Conservation (phyloP, 345 rosid species). For the Eucalyptus microcorys region DNA sequence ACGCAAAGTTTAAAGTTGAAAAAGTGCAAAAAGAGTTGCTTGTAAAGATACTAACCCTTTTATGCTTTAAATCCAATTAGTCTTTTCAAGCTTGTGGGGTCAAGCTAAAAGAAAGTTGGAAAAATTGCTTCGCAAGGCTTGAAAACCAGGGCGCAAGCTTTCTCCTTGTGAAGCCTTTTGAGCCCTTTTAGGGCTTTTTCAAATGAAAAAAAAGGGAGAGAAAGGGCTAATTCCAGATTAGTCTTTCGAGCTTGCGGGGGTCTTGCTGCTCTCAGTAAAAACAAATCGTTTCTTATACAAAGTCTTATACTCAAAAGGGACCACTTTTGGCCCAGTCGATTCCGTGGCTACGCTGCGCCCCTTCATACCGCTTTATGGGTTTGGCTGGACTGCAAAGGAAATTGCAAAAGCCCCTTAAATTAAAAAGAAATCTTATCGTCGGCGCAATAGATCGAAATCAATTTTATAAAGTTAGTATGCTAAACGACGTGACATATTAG, state of each 20-base stretch:
- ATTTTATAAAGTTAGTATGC: neutral
- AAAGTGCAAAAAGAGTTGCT: neutral
- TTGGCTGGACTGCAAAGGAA: neutral
- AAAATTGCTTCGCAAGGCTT: neutral
- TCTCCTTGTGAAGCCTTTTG: neutral
- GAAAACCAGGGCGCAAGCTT: neutral
- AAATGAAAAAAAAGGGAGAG: neutral
- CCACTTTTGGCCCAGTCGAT: neutral
- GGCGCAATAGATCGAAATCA: neutral
- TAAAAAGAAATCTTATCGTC: neutral
- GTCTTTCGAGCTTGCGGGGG: neutral
- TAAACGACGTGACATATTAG: neutral
- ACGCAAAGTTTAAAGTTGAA: neutral
- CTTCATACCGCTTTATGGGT: neutral
- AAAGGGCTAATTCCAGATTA: neutral
- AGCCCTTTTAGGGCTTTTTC: neutral
- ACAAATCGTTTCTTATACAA: neutral
- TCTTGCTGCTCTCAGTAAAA: neutral
- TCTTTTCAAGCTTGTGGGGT: neutral
- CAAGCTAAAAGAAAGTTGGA: neutral
- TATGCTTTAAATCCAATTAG: neutral
- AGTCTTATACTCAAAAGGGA: neutral
- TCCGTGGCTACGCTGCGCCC: neutral
- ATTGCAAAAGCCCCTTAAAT: neutral
- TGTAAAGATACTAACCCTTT: neutral